These are phyloP conservation scores for Laguncularia racemosa DNA, from an alignment of 345 rosid species.

Conservation along the genomic window DNA sequence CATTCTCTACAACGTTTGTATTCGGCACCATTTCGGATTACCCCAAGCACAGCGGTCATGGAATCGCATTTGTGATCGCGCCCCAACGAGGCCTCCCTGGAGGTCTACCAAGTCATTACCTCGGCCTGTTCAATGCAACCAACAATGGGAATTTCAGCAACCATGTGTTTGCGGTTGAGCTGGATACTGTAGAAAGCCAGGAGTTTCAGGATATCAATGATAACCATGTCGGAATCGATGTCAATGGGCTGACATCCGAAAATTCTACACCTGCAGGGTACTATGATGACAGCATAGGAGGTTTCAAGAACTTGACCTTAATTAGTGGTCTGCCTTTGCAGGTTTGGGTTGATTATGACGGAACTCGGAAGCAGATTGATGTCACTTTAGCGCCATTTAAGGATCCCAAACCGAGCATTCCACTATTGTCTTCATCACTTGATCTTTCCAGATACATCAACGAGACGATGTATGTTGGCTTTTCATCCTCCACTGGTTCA, in stretches of 20 bases:
- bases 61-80: constrained; percentile 49
- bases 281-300: constrained; percentile 11
- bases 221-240: constrained; percentile 61
- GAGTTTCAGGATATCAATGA: constrained; percentile 36
- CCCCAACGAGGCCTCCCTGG: constrained; percentile 39
- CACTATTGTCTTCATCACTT: constrained; percentile 29
- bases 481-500: constrained; percentile 61
- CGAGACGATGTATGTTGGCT: constrained; percentile 55
- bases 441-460: constrained; percentile 39
- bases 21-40: constrained; percentile 42
- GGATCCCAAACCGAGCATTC: constrained; percentile 26
- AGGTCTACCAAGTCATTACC: constrained; percentile 27
- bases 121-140: constrained; percentile 40
- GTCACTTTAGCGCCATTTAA: constrained; percentile 43
- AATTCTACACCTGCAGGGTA: constrained; percentile 32
- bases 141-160: constrained; percentile 35
- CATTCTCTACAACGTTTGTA: constrained; percentile 52
- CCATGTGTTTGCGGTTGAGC: constrained; percentile 52
- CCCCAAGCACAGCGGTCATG: constrained; percentile 31
- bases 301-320: constrained; percentile 14
- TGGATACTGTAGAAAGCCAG: constrained; percentile 29
- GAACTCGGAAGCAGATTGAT: constrained; percentile 17
- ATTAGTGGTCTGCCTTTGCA: constrained; percentile 24
- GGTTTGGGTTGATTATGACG: constrained; percentile 52
- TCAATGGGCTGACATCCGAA: constrained; percentile 35